Base-by-base conservation (phyloP, 371 early-diverging fungal genomes). In the Mortierella sp. region DNA sequence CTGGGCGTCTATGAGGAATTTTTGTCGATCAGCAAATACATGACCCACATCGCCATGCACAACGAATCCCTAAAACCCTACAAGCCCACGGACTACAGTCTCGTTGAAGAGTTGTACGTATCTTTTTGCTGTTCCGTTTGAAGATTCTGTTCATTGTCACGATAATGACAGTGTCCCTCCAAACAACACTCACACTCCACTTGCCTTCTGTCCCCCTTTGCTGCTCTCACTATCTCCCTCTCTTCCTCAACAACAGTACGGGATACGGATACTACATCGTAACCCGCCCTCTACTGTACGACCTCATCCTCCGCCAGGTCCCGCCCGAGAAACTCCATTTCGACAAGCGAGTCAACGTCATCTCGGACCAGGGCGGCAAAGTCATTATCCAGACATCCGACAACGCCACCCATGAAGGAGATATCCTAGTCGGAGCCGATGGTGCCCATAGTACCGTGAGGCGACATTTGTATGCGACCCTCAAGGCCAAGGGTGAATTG, bases 371-470 rank as follows among this genome's bases (percentile, higher is more conserved):
- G 2, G 38, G 21, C 6, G 65, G 38, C 5, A 63, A 63, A 35
- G 65, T 63, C 65, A 21, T 7, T 4, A 21, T 63, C 21, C 12
- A 32, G 18, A 63, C 65, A 5, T 12, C 65, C 4, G 65, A 63
- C 38, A 18, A 63, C 7, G 1, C 6, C 21, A 18, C 38, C 16
- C 32, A 63, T 32, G 35, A 63, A 35, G 65, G 65, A 1, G 77
- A 72, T 24, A 71, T 77, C 24, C 72, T 77, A 8, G 58, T 77
- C 24, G 77, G 77, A 0, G 77, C 77, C 6, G 77, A 77, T 43
- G 77, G 77, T 7, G 77, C 77, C 21, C 56, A 77, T 21, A 71
- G 71, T 32, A 56, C 49, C 10, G 77, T 77, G 18, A 72, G 77
- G 3, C 60, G 71, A 24, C 60, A 27, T 10, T 27, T 77, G 4